phyloP scores from a whole-genome alignment of 768 basidiomycete species.

The Tulasnella sp. region DNA sequence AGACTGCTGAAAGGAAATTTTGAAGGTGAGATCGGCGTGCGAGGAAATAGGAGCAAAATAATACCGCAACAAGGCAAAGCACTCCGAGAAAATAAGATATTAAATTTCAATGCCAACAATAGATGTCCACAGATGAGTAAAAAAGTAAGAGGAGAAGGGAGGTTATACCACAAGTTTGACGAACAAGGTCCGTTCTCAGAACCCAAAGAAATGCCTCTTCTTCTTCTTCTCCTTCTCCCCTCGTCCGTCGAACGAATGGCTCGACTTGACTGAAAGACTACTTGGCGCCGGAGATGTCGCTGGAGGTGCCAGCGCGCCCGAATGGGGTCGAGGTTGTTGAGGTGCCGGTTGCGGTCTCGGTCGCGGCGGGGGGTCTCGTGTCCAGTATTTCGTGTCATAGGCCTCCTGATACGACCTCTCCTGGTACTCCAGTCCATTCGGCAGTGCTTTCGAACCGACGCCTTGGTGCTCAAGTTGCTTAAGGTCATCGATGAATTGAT shows the following conservation, averaged over 20 bases:
- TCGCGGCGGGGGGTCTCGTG: slow-evolving; percentile 53
- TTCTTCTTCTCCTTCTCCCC: slow-evolving; percentile 57
- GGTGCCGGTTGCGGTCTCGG: slow-evolving; percentile 33
- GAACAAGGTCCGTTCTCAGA: slow-evolving; percentile 34
- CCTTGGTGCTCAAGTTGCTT: slow-evolving; percentile 83
- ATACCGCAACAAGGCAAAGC: too few relatives aligned
- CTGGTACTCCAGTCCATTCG: slow-evolving; percentile 21
- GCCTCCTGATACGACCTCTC: slow-evolving; percentile 56
- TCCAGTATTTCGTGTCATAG: slow-evolving; percentile 74
- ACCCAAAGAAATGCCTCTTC: slow-evolving; percentile 63
- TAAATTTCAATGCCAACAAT: neutral
- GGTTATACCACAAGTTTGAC: neutral
- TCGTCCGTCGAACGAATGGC: neutral
- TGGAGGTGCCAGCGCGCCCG: slow-evolving; percentile 34
- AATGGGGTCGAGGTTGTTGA: slow-evolving; percentile 42
- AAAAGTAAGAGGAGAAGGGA: neutral
- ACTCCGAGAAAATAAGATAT: neutral
- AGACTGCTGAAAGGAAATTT: too few relatives aligned
- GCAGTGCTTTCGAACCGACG: slow-evolving; percentile 62
- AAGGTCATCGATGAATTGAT: slow-evolving; percentile 77
- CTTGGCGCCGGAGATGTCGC: slow-evolving; percentile 32
- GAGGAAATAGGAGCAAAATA: too few relatives aligned
- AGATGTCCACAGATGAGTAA: neutral
- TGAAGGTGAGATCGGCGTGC: too few relatives aligned
- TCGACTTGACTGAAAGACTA: slow-evolving; percentile 2